Evolutionary conservation across 345 rosid species (phyloP).

Genomic region (Microcos paniculata): DNA sequence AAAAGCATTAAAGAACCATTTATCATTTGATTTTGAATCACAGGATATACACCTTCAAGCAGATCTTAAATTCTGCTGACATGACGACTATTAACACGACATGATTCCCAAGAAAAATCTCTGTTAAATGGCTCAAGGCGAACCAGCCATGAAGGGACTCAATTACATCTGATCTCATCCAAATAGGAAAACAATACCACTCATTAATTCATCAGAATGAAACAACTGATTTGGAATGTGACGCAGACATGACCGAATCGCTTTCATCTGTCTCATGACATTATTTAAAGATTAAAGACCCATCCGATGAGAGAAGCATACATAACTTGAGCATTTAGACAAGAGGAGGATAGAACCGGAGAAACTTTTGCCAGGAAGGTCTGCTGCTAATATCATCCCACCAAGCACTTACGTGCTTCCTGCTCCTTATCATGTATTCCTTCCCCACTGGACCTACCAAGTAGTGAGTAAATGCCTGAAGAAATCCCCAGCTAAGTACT

Average conservation of each 20-base stretch:
- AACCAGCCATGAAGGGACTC: constrained; percentile 10
- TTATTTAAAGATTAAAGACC: no score
- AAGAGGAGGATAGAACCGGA: background rate
- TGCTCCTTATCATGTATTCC: constrained; percentile 19
- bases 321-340: no score
- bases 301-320: no score
- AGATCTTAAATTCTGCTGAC: background rate
- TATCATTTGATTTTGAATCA: background rate
- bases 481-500: constrained; percentile 70
- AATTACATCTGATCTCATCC: constrained; percentile 13
- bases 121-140: constrained; percentile 4
- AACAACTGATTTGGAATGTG: no score
- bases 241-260: no score
- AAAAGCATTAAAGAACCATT: background rate
- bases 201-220: no score
- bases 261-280: no score
- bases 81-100: background rate
- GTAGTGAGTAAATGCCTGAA: constrained; percentile 56
- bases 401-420: constrained; percentile 15
- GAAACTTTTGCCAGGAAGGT: constrained; percentile 12
- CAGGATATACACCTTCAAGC: background rate
- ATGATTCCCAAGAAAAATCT: constrained; percentile 2
- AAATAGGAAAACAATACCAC: constrained; percentile 4
- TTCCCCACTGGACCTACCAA: constrained; percentile 54
- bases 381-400: constrained; percentile 9